These are phyloP conservation scores for Wickerhamiella brachini DNA, from an alignment of 805 yeast genomes.

Conservation along the genomic window DNA sequence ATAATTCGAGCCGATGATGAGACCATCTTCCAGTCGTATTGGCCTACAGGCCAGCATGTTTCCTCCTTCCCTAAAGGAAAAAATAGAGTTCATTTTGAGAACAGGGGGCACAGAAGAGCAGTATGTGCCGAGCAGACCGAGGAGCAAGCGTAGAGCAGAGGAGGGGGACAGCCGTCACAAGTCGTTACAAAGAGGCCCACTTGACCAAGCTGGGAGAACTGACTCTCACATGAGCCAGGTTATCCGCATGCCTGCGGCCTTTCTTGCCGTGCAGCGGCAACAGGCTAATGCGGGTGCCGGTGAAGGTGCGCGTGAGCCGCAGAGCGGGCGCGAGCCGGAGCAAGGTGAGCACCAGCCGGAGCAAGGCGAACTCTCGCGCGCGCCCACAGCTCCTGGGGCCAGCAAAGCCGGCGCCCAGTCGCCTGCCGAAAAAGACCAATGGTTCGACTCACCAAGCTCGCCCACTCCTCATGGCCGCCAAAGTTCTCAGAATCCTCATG, in stretches of 20 bases:
- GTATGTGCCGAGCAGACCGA: background rate
- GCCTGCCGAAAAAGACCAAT: background rate
- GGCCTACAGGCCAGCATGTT: background rate
- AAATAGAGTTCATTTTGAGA: background rate
- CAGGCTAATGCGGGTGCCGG: background rate
- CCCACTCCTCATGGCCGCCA: background rate
- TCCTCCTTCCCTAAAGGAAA: background rate
- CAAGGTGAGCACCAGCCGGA: background rate
- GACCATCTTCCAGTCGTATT: background rate
- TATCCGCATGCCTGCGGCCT: slow-evolving; percentile 20
- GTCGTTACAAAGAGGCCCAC: background rate
- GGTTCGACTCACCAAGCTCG: background rate
- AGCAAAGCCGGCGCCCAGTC: background rate
- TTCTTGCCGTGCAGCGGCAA: slow-evolving; percentile 15
- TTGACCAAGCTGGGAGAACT: background rate
- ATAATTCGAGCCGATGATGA: background rate
- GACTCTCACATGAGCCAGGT: slow-evolving; percentile 11
- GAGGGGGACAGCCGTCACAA: too few species aligned
- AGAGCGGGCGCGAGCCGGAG: background rate
- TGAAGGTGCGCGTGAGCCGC: background rate
- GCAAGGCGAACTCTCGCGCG: background rate
- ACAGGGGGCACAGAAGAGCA: background rate
- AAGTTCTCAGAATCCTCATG: too few species aligned
- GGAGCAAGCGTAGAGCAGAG: background rate
- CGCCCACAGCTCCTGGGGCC: background rate